These are phyloP conservation scores for Auriscalpium orientale DNA, from an alignment of 768 basidiomycete genomes.

Conservation along the genomic window DNA sequence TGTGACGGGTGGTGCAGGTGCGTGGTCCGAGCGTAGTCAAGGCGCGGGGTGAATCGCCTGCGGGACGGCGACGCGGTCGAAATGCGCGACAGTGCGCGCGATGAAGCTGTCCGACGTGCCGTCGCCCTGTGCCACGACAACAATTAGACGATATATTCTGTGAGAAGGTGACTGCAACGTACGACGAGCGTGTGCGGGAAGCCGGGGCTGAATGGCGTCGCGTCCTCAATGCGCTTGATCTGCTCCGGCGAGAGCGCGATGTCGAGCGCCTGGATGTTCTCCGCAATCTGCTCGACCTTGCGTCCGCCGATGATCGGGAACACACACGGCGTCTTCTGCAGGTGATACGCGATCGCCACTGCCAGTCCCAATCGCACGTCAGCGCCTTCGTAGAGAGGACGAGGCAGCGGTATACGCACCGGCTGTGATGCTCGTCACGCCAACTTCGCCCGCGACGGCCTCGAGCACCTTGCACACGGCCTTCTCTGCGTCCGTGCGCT, in stretches of 20 bases:
- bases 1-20: too few relatives aligned
- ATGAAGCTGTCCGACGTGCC: not conserved
- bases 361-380: constrained; percentile 1
- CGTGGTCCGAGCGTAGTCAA: too few relatives aligned
- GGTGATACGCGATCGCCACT: constrained; percentile 48
- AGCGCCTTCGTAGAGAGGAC: not conserved
- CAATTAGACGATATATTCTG: too few relatives aligned
- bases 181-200: constrained; percentile 33
- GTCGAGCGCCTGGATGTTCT: constrained; percentile 44
- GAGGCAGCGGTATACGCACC: constrained; percentile 25
- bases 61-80: not conserved
- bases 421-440: constrained; percentile 38
- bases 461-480: constrained; percentile 38
- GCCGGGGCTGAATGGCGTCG: constrained; percentile 37
- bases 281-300: constrained; percentile 43
- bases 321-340: constrained; percentile 46
- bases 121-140: not conserved
- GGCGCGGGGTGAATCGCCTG: not conserved
- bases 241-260: constrained; percentile 39
- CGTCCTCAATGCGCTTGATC: constrained; percentile 36
- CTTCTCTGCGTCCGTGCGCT: constrained; percentile 37
- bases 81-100: not conserved
- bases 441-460: constrained; percentile 43
- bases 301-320: constrained; percentile 47
- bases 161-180: constrained; percentile 9